Evolutionary conservation across 768 basidiomycete species (phyloP), one percentile per base, ranked within the genome.

Genomic region (Boletus sp.): DNA sequence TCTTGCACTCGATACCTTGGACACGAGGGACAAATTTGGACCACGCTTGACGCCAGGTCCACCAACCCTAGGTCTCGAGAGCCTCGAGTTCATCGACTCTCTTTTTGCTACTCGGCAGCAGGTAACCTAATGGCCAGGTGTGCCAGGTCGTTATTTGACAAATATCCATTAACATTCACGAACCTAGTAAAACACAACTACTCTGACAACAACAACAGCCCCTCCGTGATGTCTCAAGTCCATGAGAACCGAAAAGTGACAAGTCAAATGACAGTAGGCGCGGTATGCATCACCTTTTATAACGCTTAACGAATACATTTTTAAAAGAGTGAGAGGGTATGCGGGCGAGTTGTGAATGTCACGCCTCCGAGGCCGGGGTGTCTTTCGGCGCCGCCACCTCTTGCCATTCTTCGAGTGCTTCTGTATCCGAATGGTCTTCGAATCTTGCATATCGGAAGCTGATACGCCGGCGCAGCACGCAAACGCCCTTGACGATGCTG

Each of bases 331-430:
- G 6, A 14, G 5, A 17, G 21, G 49, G 19, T 50, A 29, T 52
- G 10, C 19, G 17, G 33, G 17, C 8, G 17, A 38, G 33, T 9
- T 6, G 10, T 25, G 11, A 15, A 17, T 17, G 4, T 63, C 32
- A 66, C 10, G 37, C 56, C 42, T 59, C 66, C 11, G 51, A 61
- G 7, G 42, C 33, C 7, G 27, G 35, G 0, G 44, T 25, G 4
- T 68, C 62, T 51, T 64, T 62, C 2, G 54, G 47, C 19, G 13
- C 42, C 63, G 63, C 68, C 17, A 80, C 63, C 51, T 74, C 70
- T 53, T 81, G 72, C 79, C 80, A 81, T 19, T 80, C 78, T 3
- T 79, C 77, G 7, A 73, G 35, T 19, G 58, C 65, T 50, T 75
- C 73, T 10, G 49, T 27, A 1, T 23, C 35, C 19, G 47, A 45